Percentiles rank a stretch among this genome's conserved stretches.
These are phyloP conservation scores for Yamadazyma endophytica DNA, from an alignment of 805 yeast genomes.

Conservation along the genomic window DNA sequence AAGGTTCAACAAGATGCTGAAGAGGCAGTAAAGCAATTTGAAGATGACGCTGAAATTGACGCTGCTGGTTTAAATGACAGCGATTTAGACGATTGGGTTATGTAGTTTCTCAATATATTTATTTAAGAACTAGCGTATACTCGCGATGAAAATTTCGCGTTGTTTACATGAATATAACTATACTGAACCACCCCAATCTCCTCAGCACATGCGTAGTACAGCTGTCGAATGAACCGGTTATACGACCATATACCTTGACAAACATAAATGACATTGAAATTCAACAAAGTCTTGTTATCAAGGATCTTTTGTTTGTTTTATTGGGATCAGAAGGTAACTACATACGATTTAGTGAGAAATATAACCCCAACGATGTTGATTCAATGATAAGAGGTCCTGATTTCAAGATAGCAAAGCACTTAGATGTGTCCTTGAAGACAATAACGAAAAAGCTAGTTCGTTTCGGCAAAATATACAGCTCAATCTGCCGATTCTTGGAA, in stretches of 20 bases:
- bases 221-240: no score
- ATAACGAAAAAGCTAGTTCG: conserved; percentile 58
- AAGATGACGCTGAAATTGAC: conserved; percentile 22
- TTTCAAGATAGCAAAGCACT: conserved; percentile 62
- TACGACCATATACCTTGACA: conserved; percentile 24
- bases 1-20: conserved; percentile 73
- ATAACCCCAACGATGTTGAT: conserved; percentile 40
- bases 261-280: conserved; percentile 44
- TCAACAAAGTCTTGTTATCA: conserved; percentile 70
- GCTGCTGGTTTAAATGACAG: conserved; percentile 24
- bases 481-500: conserved; percentile 58
- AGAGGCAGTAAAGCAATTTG: no score
- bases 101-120: not conserved
- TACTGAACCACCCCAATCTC: conserved; percentile 13
- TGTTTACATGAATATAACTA: no score
- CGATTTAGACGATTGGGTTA: conserved; percentile 9
- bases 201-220: conserved; percentile 7
- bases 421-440: conserved; percentile 73
- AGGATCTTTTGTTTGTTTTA: conserved; percentile 66
- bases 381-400: conserved; percentile 66
- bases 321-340: conserved; percentile 76
- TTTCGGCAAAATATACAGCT: conserved; percentile 59
- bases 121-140: no score
- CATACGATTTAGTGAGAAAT: conserved; percentile 62
- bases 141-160: no score